Evolutionary conservation across 306 rosid genomes (phyloP).

Genomic region (Dryas drummondii): DNA sequence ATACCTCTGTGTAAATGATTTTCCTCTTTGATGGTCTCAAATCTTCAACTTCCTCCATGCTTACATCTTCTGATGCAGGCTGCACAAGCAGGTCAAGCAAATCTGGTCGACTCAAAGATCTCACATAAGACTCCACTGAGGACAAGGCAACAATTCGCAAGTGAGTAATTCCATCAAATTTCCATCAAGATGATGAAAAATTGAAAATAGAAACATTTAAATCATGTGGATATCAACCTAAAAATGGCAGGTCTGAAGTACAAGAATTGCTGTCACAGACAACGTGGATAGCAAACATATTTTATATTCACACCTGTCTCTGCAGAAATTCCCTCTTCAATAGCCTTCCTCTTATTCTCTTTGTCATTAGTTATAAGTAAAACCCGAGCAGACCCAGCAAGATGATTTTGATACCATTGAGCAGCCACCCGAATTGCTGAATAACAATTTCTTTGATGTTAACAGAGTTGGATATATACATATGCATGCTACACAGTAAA

Average conservation of each 20-base stretch:
- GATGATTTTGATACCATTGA: slow-evolving; percentile 95
- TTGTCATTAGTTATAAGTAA: slow-evolving; percentile 86
- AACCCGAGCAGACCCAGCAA: slow-evolving; percentile 66
- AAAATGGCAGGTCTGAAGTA: background rate
- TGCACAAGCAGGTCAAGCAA: slow-evolving; percentile 90
- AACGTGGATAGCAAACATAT: background rate
- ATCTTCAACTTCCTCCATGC: slow-evolving; percentile 85
- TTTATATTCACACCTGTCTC: slow-evolving; percentile 67
- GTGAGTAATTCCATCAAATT: slow-evolving; percentile 19
- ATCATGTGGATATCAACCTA: background rate
- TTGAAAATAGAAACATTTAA: background rate
- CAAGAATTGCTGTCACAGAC: background rate
- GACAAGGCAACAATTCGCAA: slow-evolving; percentile 29
- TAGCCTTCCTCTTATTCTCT: slow-evolving; percentile 87
- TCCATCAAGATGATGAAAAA: background rate
- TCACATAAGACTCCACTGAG: slow-evolving; percentile 89
- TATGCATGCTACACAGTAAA: background rate
- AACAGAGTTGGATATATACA: slow-evolving; percentile 12
- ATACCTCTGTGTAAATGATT: slow-evolving; percentile 72
- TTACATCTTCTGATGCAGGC: slow-evolving; percentile 70
- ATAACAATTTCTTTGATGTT: slow-evolving; percentile 32
- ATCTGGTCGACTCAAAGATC: slow-evolving; percentile 72
- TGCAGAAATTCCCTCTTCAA: slow-evolving; percentile 84
- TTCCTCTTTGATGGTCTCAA: slow-evolving; percentile 90
- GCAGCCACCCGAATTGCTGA: slow-evolving; percentile 95